These are phyloP conservation scores for Escovopsis sp. DNA, from an alignment of 2,329 filamentous ascomycete species.

Conservation along the genomic window DNA sequence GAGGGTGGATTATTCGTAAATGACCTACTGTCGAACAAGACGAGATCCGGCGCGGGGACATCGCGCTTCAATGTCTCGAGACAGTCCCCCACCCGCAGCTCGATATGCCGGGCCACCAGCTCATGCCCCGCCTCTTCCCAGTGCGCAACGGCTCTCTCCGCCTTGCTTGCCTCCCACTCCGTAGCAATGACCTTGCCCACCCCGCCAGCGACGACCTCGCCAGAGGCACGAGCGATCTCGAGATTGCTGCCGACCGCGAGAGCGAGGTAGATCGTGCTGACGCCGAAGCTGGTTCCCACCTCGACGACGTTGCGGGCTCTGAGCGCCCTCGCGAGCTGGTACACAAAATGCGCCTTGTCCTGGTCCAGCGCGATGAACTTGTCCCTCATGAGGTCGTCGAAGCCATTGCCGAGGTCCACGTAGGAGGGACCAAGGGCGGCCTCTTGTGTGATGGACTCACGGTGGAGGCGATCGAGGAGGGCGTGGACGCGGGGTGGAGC, in stretches of 20 bases:
- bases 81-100: slow-evolving; percentile 41
- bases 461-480: slow-evolving; percentile 13
- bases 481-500: slow-evolving; percentile 1
- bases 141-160: slow-evolving; percentile 31
- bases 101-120: slow-evolving; percentile 33
- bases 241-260: slow-evolving; percentile 37
- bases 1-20: not conserved
- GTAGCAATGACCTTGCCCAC: slow-evolving; percentile 36
- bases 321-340: slow-evolving; percentile 33
- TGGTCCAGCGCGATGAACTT: slow-evolving; percentile 44
- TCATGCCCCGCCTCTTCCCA: slow-evolving; percentile 34
- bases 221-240: not conserved
- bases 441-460: slow-evolving; percentile 13
- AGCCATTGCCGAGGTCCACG: not conserved
- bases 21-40: slow-evolving; percentile 39
- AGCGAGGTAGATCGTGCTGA: slow-evolving; percentile 47
- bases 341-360: slow-evolving; percentile 42
- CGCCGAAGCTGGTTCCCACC: slow-evolving; percentile 45
- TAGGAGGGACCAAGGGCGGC: slow-evolving; percentile 2
- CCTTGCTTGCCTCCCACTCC: slow-evolving; percentile 42
- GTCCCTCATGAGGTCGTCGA: slow-evolving; percentile 27
- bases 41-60: slow-evolving; percentile 20
- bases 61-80: slow-evolving; percentile 30
- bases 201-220: slow-evolving; percentile 17
- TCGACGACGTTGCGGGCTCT: slow-evolving; percentile 39